These are phyloP conservation scores for Juglanconis sp. DNA, from an alignment of 2,329 filamentous ascomycete species.

Conservation along the genomic window DNA sequence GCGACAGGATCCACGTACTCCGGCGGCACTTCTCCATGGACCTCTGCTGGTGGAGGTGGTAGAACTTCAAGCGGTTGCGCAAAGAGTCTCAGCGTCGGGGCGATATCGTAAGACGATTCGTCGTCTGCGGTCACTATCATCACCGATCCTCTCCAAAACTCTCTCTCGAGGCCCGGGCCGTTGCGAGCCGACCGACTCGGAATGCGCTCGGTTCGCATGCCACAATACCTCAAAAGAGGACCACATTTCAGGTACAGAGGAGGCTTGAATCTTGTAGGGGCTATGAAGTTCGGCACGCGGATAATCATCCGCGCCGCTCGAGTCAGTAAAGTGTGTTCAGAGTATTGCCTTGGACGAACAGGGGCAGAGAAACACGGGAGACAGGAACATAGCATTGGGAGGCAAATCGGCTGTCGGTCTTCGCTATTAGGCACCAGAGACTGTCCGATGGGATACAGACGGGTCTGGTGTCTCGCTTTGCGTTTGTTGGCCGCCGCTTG, in stretches of 20 bases:
- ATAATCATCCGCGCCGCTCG: conserved; percentile 60
- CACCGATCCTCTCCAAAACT: conserved; percentile 88
- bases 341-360: not conserved
- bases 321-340: conserved; percentile 43
- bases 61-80: conserved; percentile 80
- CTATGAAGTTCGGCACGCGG: conserved; percentile 28
- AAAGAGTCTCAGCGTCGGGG: conserved; percentile 79
- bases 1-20: conserved; percentile 89
- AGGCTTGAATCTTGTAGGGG: conserved; percentile 74
- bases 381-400: not conserved
- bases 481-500: conserved; percentile 13
- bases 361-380: not conserved
- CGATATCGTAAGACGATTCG: conserved; percentile 76
- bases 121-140: conserved; percentile 93
- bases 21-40: conserved; percentile 65
- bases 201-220: conserved; percentile 65
- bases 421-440: not conserved
- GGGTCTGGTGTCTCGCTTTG: conserved; percentile 15
- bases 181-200: conserved; percentile 35
- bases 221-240: conserved; percentile 84
- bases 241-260: conserved; percentile 84
- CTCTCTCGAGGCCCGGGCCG: conserved; percentile 50
- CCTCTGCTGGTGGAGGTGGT: conserved; percentile 69
- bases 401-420: not conserved
- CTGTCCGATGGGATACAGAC: conserved; percentile 13